Percentiles rank a stretch among this genome's conserved stretches.
phyloP scores from a whole-genome alignment of 768 basidiomycete species.

The Mycena amicta region DNA sequence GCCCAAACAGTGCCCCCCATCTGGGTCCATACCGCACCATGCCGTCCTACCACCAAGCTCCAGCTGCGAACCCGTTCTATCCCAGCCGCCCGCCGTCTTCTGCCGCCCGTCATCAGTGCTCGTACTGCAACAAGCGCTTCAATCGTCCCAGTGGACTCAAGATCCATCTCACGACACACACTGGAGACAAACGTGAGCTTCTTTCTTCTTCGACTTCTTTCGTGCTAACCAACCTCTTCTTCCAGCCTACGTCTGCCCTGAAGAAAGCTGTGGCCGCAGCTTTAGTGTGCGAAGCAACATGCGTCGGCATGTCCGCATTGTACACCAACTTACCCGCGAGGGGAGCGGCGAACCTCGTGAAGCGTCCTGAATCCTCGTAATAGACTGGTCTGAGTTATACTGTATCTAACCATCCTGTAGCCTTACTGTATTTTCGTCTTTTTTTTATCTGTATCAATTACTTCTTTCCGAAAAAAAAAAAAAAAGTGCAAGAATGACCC shows the following conservation, averaged over 20 bases:
- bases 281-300: conserved; percentile 74
- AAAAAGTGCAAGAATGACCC: too few relatives aligned
- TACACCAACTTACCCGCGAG: conserved; percentile 24
- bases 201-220: conserved; percentile 11
- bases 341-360: conserved; percentile 23
- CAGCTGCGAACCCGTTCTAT: conserved; percentile 17
- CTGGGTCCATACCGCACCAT: conserved; percentile 20
- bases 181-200: conserved; percentile 60
- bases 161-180: conserved; percentile 65
- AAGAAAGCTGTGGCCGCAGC: conserved; percentile 63
- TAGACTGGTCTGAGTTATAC: conserved; percentile 15
- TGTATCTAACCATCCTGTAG: conserved; percentile 24
- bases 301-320: conserved; percentile 60
- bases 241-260: conserved; percentile 62
- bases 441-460: conserved; percentile 13
- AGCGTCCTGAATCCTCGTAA: conserved; percentile 21
- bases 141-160: conserved; percentile 59
- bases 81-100: conserved; percentile 23
- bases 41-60: conserved; percentile 13
- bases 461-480: background rate
- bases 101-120: conserved; percentile 50
- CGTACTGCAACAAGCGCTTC: conserved; percentile 59
- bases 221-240: conserved; percentile 12
- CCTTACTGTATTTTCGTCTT: conserved; percentile 19
- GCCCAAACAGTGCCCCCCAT: conserved; percentile 23